These are phyloP conservation scores for Pseudogymnoascus sp. DNA, from an alignment of 2,329 filamentous ascomycete genomes.

Conservation along the genomic window DNA sequence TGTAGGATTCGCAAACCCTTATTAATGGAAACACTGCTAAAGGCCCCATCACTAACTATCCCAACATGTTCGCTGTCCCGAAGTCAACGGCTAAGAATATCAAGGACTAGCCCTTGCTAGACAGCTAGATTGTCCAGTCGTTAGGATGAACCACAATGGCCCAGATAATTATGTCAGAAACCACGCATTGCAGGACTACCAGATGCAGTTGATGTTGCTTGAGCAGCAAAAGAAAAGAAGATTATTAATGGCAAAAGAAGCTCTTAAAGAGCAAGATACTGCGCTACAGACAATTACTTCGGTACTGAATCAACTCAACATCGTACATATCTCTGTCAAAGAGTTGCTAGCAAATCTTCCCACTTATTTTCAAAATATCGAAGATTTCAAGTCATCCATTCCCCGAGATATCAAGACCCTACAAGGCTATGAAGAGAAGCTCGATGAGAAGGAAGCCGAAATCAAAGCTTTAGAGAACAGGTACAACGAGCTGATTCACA, in stretches of 20 bases:
- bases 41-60: neutral
- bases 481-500: neutral
- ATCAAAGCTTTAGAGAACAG: neutral
- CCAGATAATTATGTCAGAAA: neutral
- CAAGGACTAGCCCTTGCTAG: neutral
- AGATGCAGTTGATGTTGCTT: slow-evolving; percentile 82
- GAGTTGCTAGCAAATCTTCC: neutral
- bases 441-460: neutral
- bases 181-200: slow-evolving; percentile 81
- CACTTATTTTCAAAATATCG: neutral
- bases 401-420: neutral
- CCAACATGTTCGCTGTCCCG: neutral
- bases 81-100: too few relatives aligned
- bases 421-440: neutral
- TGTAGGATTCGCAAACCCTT: neutral
- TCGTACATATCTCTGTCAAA: neutral
- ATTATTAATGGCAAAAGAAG: slow-evolving; percentile 73
- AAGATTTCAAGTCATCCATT: neutral
- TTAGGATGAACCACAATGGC: neutral
- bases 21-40: neutral
- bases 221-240: slow-evolving; percentile 86
- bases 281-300: neutral
- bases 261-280: slow-evolving; percentile 21
- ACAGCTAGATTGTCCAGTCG: neutral
- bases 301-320: neutral